A percentile compares a stretch with the other conserved stretches of the same genome.
phyloP scores from a whole-genome alignment of 2,329 filamentous ascomycete species.

The Colletotrichum tofieldiae region DNA sequence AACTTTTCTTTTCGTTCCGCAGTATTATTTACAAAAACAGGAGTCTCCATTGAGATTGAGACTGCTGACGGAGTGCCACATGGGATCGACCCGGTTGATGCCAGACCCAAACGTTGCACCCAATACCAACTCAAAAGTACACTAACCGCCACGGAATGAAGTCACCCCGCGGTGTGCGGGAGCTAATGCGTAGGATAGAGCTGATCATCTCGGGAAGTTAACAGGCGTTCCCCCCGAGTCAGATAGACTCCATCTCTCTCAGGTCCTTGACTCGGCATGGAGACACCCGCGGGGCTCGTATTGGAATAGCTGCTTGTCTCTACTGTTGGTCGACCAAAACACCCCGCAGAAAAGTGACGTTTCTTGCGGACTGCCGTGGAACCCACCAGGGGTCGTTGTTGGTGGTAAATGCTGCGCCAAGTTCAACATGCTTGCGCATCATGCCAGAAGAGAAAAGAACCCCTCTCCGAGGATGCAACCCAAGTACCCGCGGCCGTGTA shows the following conservation, averaged over 20 bases:
- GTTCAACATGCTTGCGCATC: constrained; percentile 16
- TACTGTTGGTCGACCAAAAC: background rate
- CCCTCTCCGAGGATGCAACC: background rate
- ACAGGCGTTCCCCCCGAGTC: constrained; percentile 3
- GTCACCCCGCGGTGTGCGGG: background rate
- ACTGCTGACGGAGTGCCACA: background rate
- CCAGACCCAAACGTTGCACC: background rate
- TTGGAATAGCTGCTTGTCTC: background rate
- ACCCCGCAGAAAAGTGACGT: constrained; percentile 6
- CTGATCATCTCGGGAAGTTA: background rate
- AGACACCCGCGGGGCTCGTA: background rate
- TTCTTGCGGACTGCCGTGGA: background rate
- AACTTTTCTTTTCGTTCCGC: constrained; percentile 43
- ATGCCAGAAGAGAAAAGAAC: background rate
- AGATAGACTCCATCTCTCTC: background rate
- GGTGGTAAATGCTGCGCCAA: constrained; percentile 19
- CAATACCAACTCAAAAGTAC: background rate
- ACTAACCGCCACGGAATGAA: background rate
- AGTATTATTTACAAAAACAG: too few species aligned
- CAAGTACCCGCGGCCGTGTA: background rate
- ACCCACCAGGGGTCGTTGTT: background rate
- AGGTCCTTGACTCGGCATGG: constrained; percentile 17
- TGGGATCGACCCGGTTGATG: background rate
- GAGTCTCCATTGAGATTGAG: background rate
- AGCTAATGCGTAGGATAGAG: too few species aligned